phyloP scores from a whole-genome alignment of 768 basidiomycete genomes.

The Neoboletus magnificus region DNA sequence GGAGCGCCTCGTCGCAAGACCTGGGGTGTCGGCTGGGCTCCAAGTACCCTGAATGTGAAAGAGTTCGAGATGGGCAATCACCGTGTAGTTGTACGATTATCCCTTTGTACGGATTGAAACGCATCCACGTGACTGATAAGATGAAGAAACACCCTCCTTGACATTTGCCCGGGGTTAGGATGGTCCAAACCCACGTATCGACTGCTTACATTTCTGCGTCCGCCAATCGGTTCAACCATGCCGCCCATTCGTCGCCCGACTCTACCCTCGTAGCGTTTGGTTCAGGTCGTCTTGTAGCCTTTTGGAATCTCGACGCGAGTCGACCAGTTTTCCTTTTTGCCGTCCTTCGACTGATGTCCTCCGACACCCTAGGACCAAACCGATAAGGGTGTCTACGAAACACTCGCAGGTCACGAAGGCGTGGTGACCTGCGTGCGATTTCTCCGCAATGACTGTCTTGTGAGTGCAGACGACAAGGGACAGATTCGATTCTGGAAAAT shows the following conservation, averaged over 20 bases:
- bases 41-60: slow-evolving; percentile 12
- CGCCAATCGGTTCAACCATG: slow-evolving; percentile 43
- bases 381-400: slow-evolving; percentile 58
- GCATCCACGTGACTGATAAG: slow-evolving; percentile 17
- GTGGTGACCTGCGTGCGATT: slow-evolving; percentile 78
- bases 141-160: background rate
- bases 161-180: background rate
- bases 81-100: background rate
- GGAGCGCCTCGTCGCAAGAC: slow-evolving; percentile 23
- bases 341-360: background rate
- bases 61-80: background rate
- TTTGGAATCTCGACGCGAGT: slow-evolving; percentile 57
- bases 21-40: slow-evolving; percentile 24
- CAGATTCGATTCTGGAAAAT: slow-evolving; percentile 58
- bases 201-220: slow-evolving; percentile 46
- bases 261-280: slow-evolving; percentile 52
- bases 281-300: slow-evolving; percentile 49
- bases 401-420: slow-evolving; percentile 72
- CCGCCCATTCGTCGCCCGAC: slow-evolving; percentile 34
- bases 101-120: background rate
- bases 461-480: slow-evolving; percentile 79
- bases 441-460: slow-evolving; percentile 45
- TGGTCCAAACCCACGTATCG: slow-evolving; percentile 13
- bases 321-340: background rate
- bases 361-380: slow-evolving; percentile 38